Percentiles rank a stretch among this genome's conserved stretches.
phyloP scores from a whole-genome alignment of 176 grass and related monocot genomes.

The Cenchrus americanus region DNA sequence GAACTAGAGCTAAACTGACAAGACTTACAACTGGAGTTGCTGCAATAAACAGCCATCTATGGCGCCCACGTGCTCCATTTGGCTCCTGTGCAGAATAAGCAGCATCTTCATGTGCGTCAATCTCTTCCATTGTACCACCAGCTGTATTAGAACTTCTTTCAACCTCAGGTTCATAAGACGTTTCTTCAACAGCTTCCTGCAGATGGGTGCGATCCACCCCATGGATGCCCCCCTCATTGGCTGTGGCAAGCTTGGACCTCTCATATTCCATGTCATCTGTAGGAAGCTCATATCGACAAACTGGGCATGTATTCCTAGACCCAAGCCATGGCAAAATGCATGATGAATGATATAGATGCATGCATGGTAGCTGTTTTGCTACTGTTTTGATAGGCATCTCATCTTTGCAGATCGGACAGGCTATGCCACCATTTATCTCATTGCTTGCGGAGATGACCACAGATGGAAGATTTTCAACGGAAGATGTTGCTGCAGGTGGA shows the following conservation, averaged over 20 bases:
- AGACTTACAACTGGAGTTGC: slow-evolving; percentile 75
- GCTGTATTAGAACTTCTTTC: slow-evolving; percentile 32
- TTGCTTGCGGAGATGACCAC: slow-evolving; percentile 62
- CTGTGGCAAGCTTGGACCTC: slow-evolving; percentile 51
- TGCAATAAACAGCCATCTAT: slow-evolving; percentile 66
- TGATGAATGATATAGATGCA: slow-evolving; percentile 76
- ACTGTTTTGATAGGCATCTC: slow-evolving; percentile 43
- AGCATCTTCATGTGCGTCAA: slow-evolving; percentile 25
- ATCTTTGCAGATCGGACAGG: slow-evolving; percentile 92
- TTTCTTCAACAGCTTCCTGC: slow-evolving; percentile 43
- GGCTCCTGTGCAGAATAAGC: slow-evolving; percentile 36
- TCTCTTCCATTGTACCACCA: slow-evolving; percentile 28
- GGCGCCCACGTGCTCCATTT: slow-evolving; percentile 33
- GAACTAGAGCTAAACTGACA: slow-evolving; percentile 73
- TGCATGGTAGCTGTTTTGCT: slow-evolving; percentile 79
- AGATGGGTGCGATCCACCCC: neutral
- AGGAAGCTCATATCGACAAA: slow-evolving; percentile 87
- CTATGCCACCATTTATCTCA: slow-evolving; percentile 56
- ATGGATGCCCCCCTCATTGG: slow-evolving; percentile 38
- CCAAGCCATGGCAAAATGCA: slow-evolving; percentile 89
- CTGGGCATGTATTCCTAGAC: slow-evolving; percentile 84
- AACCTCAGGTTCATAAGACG: slow-evolving; percentile 52
- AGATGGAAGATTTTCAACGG: slow-evolving; percentile 54
- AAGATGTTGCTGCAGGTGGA: slow-evolving; percentile 68
- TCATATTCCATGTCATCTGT: slow-evolving; percentile 76